Base-by-base conservation (phyloP, 495 filamentous ascomycete genomes). In the Apiosordaria backusii region DNA sequence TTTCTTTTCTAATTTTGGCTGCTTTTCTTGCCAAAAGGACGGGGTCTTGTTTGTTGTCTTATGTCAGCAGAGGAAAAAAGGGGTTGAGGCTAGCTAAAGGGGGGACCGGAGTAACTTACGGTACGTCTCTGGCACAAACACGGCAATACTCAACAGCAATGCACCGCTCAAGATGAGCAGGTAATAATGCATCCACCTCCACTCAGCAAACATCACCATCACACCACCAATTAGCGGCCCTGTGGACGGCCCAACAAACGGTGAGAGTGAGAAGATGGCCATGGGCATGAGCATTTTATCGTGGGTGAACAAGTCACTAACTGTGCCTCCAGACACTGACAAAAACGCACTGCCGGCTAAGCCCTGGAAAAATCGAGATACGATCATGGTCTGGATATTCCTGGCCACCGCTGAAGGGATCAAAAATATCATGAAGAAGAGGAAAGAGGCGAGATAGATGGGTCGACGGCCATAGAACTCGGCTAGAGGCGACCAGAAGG, bases 61-160 rank as follows among this genome's bases (percentile, higher is more conserved):
- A 52, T 21, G 29, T 63, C 24, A 65, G 45, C 29, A 60, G 27
- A 7, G 27, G 27, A 45, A 45, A 45, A 45, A 13, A 13, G 35
- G 9, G 35, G 10, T 45, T 45, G 35, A 45, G 35, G 35, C 35
- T 13, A 45, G 15, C n/a, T n/a, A 45, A 45, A 15, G 35, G 35
- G 35, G 7, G 0, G 35, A 45, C 35, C 35, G 35, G 35, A 45
- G 35, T 45, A 9, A 80, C 79, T 19, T 65, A 83, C 91, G 90
- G 72, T 97, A 99, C 0, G 95, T 98, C 79, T 97, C 94, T 1
- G 95, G 94, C 2, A 97, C 92, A 23, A 93, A 82, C 22, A 92
- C 71, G 57, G 87, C 70, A 21, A 99, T 86, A 65, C 83, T 78
- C 5, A 79, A 75, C 9, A 93, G 79, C 67, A 89, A 73, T 24